Base-by-base conservation (phyloP, 805 yeast species). In the Ogataea saltuana region DNA sequence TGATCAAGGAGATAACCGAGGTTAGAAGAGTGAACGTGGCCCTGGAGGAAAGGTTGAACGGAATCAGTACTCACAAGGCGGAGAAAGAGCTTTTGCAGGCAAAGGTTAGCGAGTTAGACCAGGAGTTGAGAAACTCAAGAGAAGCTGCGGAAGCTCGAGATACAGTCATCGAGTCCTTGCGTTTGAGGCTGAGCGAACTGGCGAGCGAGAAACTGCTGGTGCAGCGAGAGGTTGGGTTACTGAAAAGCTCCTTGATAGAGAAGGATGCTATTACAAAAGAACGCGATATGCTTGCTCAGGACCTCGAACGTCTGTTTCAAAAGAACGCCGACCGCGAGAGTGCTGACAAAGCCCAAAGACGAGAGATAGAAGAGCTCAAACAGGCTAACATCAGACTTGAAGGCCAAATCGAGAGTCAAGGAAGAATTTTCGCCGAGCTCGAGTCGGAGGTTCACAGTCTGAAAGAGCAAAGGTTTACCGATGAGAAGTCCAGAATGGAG, bases 181-280 rank as follows among this genome's bases (percentile, higher is more conserved):
- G 31, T 3, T 12, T 10, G 11, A 38, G 20, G 20, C n/a, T 22
- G 34, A 6, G 4, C 19, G 35, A 41, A 4, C 15, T 33, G 26
- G 7, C 23, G 6, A 18, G 16, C 12, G 34, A 33, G 21, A 31
- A 40, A 20, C 31, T 22, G 10, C 3, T 9, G n/a, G 32, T 39
- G 15, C 38, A 37, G 29, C 16, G 30, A n/a, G 45, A 45, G 38
- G 33, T 39, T 13, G 43, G 29, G 12, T 10, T 35, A 10, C 27
- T 46, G 15, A 31, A 35, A n/a, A 27, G 32, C 9, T 15, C 26
- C 25, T 19, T 44, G 12, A 18, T 21, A 3, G 41, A 33, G 1
- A 34, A 29, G 16, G 44, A 33, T 7, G 35, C 36, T 11, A 4
- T 34, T 15, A n/a, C 22, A 12, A 18, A n/a, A 4, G 33, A 31